Percentiles rank a stretch among this genome's conserved stretches.
These are phyloP conservation scores for Heterobasidion parviporum DNA, from an alignment of 1,284 basidiomycete genomes.

Conservation along the genomic window DNA sequence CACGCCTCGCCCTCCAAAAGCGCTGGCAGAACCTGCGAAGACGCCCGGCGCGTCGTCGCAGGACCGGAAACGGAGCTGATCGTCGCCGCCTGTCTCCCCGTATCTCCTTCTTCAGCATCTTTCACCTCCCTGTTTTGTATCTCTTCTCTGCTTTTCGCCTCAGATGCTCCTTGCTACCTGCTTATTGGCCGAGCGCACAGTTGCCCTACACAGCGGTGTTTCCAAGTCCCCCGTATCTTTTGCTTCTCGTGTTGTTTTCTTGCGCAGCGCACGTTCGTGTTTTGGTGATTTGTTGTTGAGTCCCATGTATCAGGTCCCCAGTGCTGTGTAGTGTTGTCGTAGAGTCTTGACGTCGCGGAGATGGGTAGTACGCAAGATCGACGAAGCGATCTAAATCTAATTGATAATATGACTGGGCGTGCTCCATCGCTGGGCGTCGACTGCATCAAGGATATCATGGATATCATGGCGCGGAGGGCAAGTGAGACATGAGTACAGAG, in stretches of 20 bases:
- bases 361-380: background rate
- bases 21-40: background rate
- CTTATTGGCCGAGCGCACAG: no score
- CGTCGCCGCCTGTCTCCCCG: no score
- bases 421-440: no score
- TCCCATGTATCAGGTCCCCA: background rate
- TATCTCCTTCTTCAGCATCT: background rate
- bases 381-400: background rate
- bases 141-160: background rate
- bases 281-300: background rate
- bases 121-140: background rate
- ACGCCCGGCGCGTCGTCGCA: constrained; percentile 1
- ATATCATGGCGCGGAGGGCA: no score
- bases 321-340: background rate
- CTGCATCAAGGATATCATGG: background rate
- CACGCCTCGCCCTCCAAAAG: constrained; percentile 4
- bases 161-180: no score
- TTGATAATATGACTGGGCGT: background rate
- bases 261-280: background rate
- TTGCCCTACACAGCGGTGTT: background rate
- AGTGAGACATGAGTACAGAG: no score
- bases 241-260: background rate
- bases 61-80: constrained; percentile 7
- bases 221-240: background rate
- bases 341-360: background rate